Evolutionary conservation across 192 early-diverging fungal species (phyloP).

Genomic region (Coemansia sp.): DNA sequence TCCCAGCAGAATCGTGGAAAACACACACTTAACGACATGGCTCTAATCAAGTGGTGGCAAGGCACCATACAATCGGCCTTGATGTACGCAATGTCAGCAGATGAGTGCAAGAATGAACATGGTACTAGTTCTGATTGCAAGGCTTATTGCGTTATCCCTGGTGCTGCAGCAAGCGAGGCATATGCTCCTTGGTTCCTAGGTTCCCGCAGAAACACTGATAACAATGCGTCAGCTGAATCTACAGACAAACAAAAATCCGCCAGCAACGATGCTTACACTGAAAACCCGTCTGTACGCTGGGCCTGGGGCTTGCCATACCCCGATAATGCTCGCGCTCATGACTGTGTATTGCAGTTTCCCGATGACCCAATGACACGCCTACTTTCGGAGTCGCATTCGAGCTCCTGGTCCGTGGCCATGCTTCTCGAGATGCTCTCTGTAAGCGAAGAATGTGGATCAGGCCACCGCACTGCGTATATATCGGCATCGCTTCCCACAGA

Average conservation of each 20-base stretch:
- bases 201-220: background rate
- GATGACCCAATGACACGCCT: slow-evolving; percentile 54
- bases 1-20: slow-evolving; percentile 68
- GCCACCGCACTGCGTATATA: slow-evolving; percentile 70
- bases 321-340: slow-evolving; percentile 22
- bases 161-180: slow-evolving; percentile 25
- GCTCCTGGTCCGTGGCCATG: slow-evolving; percentile 53
- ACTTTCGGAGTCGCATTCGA: slow-evolving; percentile 31
- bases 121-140: background rate
- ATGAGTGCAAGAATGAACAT: background rate
- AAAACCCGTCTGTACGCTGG: slow-evolving; percentile 21
- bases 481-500: slow-evolving; percentile 20
- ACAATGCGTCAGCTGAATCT: background rate
- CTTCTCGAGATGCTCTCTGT: slow-evolving; percentile 69
- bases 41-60: slow-evolving; percentile 79
- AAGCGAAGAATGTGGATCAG: slow-evolving; percentile 73
- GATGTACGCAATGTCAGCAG: slow-evolving; percentile 12
- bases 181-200: slow-evolving; percentile 16
- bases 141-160: slow-evolving; percentile 34
- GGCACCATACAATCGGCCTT: slow-evolving; percentile 39
- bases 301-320: slow-evolving; percentile 41
- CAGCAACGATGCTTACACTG: background rate
- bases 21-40: slow-evolving; percentile 60
- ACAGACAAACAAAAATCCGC: background rate
- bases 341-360: slow-evolving; percentile 50